Percentiles rank a stretch among this genome's conserved stretches.
Conservation (phyloP, 192 early-diverging fungal species). For the Thamnidium elegans region DNA sequence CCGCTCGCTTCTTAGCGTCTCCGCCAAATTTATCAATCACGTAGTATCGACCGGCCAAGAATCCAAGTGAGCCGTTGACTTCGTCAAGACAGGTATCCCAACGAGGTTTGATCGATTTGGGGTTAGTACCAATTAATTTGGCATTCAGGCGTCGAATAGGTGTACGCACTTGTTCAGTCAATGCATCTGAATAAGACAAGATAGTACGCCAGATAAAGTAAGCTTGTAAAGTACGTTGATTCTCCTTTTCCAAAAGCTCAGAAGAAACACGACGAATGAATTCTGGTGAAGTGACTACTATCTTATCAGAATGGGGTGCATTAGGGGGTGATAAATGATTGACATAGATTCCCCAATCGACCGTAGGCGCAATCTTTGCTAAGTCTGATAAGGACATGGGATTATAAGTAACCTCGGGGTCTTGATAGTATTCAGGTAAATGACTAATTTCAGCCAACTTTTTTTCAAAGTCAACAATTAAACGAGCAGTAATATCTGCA, state of each 20-base stretch:
- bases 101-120: constrained; percentile 40
- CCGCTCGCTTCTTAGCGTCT: constrained; percentile 47
- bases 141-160: constrained; percentile 37
- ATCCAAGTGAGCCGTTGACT: constrained; percentile 32
- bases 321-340: constrained; percentile 24
- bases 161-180: constrained; percentile 41
- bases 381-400: constrained; percentile 38
- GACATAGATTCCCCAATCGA: constrained; percentile 43
- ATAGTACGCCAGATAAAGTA: constrained; percentile 56
- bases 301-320: constrained; percentile 19
- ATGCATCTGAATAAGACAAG: constrained; percentile 27
- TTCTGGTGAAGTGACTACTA: constrained; percentile 30
- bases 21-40: constrained; percentile 43
- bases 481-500: constrained; percentile 36
- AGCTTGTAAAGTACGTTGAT: constrained; percentile 35
- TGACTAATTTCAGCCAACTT: constrained; percentile 51
- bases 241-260: constrained; percentile 38
- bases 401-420: constrained; percentile 53
- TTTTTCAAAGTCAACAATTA: constrained; percentile 62
- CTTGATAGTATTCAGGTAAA: constrained; percentile 42
- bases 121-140: constrained; percentile 45
- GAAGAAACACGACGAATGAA: constrained; percentile 35
- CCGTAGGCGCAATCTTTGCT: constrained; percentile 18
- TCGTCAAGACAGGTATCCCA: constrained; percentile 47
- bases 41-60: constrained; percentile 48